A percentile compares a stretch with the other conserved stretches of the same genome.
These are phyloP conservation scores for Porogramme epimiltina DNA, from an alignment of 1,284 basidiomycete species.

Conservation along the genomic window DNA sequence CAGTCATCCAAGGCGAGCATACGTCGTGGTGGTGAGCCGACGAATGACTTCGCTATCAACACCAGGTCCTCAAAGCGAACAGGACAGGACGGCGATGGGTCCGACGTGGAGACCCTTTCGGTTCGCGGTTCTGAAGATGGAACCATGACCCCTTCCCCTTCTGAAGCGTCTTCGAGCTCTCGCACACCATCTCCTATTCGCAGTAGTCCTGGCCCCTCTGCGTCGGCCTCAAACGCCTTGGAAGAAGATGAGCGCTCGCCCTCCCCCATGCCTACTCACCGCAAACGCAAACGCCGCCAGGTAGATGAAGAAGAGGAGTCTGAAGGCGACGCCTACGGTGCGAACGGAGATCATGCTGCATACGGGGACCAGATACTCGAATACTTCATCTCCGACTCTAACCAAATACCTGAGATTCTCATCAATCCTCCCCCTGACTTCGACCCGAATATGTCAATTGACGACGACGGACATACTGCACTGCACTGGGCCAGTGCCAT, in stretches of 20 bases:
- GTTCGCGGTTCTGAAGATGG: slow-evolving; percentile 76
- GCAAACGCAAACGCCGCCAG: slow-evolving; percentile 35
- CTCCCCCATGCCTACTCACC: slow-evolving; percentile 27
- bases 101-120: slow-evolving; percentile 63
- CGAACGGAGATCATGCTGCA: slow-evolving; percentile 41
- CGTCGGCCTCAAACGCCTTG: slow-evolving; percentile 38
- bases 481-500: slow-evolving; percentile 99
- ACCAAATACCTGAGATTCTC: slow-evolving; percentile 88
- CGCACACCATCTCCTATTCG: slow-evolving; percentile 87
- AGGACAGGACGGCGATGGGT: slow-evolving; percentile 43
- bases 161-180: slow-evolving; percentile 83
- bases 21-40: slow-evolving; percentile 43
- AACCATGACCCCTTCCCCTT: slow-evolving; percentile 84
- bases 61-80: slow-evolving; percentile 52
- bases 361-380: slow-evolving; percentile 98
- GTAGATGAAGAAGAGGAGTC: slow-evolving; percentile 21
- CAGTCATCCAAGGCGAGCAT: slow-evolving; percentile 56
- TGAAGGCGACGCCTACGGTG: slow-evolving; percentile 13
- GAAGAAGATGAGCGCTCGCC: slow-evolving; percentile 43
- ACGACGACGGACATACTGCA: slow-evolving; percentile 98
- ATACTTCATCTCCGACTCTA: slow-evolving; percentile 98
- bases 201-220: slow-evolving; percentile 48
- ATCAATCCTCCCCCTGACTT: slow-evolving; percentile 91
- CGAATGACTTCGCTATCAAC: slow-evolving; percentile 50
- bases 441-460: slow-evolving; percentile 95